A percentile compares a stretch with the other conserved stretches of the same genome.
Evolutionary conservation across 768 basidiomycete species (phyloP).

Genomic region (Gyrodon lividus): DNA sequence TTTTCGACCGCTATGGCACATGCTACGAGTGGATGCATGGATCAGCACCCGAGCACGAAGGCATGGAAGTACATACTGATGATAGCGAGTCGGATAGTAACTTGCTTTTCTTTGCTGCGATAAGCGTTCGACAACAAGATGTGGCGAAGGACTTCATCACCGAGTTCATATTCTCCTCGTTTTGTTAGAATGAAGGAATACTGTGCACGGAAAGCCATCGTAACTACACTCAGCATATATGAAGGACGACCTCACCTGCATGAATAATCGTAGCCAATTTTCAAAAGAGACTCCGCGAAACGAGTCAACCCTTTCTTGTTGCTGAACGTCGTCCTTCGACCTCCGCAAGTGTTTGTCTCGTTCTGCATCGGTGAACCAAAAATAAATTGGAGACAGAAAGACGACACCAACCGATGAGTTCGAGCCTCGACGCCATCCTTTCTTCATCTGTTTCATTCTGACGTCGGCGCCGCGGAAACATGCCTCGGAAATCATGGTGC

Average conservation of each 20-base stretch:
- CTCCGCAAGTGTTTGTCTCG: constrained; percentile 56
- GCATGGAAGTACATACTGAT: constrained; percentile 49
- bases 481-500: constrained; percentile 63
- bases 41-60: neutral
- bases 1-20: constrained; percentile 64
- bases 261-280: constrained; percentile 80
- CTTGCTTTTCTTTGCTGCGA: constrained; percentile 57
- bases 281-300: constrained; percentile 84
- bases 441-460: constrained; percentile 62
- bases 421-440: constrained; percentile 71
- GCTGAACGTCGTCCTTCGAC: constrained; percentile 40
- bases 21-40: constrained; percentile 43
- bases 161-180: constrained; percentile 60
- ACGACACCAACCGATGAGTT: constrained; percentile 58
- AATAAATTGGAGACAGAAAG: neutral
- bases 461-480: constrained; percentile 55
- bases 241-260: constrained; percentile 59
- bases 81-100: constrained; percentile 71
- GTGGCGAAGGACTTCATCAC: constrained; percentile 76
- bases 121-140: constrained; percentile 74
- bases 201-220: constrained; percentile 37
- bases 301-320: constrained; percentile 48
- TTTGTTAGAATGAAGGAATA: constrained; percentile 71
- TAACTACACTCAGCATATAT: constrained; percentile 2
- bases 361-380: constrained; percentile 38